These are phyloP conservation scores for Microdochium nivale DNA, from an alignment of 2,329 filamentous ascomycete genomes.

Conservation along the genomic window DNA sequence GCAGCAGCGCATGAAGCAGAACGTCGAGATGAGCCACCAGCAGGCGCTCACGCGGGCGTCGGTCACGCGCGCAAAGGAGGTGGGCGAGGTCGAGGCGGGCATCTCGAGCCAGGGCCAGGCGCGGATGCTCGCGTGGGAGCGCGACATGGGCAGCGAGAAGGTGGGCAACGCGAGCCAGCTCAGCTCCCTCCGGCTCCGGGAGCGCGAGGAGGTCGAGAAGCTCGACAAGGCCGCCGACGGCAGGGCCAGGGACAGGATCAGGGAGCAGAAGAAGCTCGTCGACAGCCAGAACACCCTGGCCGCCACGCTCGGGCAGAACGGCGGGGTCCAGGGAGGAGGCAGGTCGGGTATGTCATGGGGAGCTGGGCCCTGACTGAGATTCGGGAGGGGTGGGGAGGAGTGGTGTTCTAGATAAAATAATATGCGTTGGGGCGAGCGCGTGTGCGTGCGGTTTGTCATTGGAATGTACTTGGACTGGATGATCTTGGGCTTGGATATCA, in stretches of 20 bases:
- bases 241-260: constrained; percentile 34
- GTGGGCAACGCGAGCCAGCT: constrained; percentile 40
- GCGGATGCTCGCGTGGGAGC: constrained; percentile 40
- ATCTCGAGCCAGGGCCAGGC: constrained; percentile 33
- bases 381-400: neutral
- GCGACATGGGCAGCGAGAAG: constrained; percentile 32
- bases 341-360: constrained; percentile 48
- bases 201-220: constrained; percentile 41
- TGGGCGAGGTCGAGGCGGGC: constrained; percentile 38
- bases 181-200: constrained; percentile 37
- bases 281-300: constrained; percentile 32
- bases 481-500: no score
- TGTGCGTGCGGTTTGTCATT: no score
- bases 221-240: constrained; percentile 37
- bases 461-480: no score
- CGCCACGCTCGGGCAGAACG: constrained; percentile 20
- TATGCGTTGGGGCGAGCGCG: no score
- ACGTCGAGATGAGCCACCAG: constrained; percentile 34
- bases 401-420: no score
- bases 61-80: constrained; percentile 30
- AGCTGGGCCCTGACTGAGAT: constrained; percentile 26
- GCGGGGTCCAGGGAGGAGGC: constrained; percentile 30
- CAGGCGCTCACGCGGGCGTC: constrained; percentile 35
- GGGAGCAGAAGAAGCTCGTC: constrained; percentile 42
- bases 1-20: constrained; percentile 25